Base-by-base conservation (phyloP, 371 early-diverging fungal genomes). In the Syncephalis fuscata region DNA sequence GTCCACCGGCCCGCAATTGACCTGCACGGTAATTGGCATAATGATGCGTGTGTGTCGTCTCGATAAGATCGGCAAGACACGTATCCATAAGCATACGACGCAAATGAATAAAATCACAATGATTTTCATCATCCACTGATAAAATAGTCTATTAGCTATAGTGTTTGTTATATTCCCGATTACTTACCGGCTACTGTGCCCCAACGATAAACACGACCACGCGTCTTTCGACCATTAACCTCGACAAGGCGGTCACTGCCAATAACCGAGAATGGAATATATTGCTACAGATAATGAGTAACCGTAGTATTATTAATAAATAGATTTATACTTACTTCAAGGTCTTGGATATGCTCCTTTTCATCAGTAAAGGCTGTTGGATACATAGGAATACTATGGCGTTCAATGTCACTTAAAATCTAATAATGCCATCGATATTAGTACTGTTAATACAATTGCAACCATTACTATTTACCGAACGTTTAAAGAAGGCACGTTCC, bases 121-220 rank as follows among this genome's bases (percentile, higher is more conserved):
- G 83, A 24, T 75, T 64, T 32, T 80, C 69, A 55, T 88, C 83
- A 53, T 94, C 92, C 25, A 92, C 87, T 80, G 54, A 8, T 3
- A n/a, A 46, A 32, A 19, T 20, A 21, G 14, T 9, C 39, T 23
- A 9, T 51, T 15, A 36, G 39, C 21, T 47, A 20, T 11, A 1
- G 14, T 21, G 10, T 20, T 11, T 7, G 11, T 7, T 20, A 24
- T 23, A 15, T 20, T n/a, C 36, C 19, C 16, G 14, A 43, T 45
- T 52, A 53, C 50, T 59, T 74, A 69, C 87, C 83, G 63, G 93
- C 88, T 15, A 92, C 89, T 36, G 87, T 65, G 37, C 98, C 99
- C 98, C 98, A 98, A n/a, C 88, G 87, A 67, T 94, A 97, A 60
- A 80, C 74, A 50, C 98, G 74, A 51, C 92, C 92, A 23, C 96